Evolutionary conservation across 2,329 filamentous ascomycete species (phyloP), one percentile per base, ranked within the genome.

Genomic region (Cercospora nicotianae): DNA sequence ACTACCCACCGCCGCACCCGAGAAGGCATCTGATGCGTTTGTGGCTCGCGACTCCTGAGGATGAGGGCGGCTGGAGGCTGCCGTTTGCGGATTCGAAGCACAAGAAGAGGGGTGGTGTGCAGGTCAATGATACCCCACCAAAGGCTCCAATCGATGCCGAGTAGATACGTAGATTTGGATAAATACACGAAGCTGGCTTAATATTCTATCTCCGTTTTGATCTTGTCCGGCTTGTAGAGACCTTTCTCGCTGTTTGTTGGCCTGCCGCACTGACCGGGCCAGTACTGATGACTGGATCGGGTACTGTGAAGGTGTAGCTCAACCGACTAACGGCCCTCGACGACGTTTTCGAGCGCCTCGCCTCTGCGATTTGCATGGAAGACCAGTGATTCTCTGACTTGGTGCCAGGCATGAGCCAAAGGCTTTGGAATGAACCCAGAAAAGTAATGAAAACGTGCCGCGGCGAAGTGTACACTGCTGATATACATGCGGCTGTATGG

Each of bases 61-160:
- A 80, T 23, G 93, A 96, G 79, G 93, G 92, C 2, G 93, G 93
- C 0, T 96, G 93, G 93, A 88, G 86, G 62, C 79, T 96, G 79
- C 93, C 93, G 0, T 94, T 94, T 81, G 89, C 88, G 74, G 93
- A 96, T 79, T 90, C 87, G 65, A 83, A 87, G 65, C 90, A 95
- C 84, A 92, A 91, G 86, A 96, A 96, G 87, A 85, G 93, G 18
- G 92, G 92, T 7, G 93, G 93, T 0, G 92, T 96, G 72, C 93
- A 96, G 81, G 93, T 97, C 2, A 87, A 96, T 79, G 87, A 96
- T 78, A 91, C 86, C 28, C 83, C 90, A 8, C 93, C 93, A 1
- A 87, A 89, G 61, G 91, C 90, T 51, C 89, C 90, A 9, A 81
- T 93, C 60, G 91, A 94, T 81, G 92, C 91, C 0, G 92, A 94